A percentile compares a stretch with the other conserved stretches of the same genome.
Evolutionary conservation across 768 basidiomycete species (phyloP).

Genomic region (Obba rivulosa): DNA sequence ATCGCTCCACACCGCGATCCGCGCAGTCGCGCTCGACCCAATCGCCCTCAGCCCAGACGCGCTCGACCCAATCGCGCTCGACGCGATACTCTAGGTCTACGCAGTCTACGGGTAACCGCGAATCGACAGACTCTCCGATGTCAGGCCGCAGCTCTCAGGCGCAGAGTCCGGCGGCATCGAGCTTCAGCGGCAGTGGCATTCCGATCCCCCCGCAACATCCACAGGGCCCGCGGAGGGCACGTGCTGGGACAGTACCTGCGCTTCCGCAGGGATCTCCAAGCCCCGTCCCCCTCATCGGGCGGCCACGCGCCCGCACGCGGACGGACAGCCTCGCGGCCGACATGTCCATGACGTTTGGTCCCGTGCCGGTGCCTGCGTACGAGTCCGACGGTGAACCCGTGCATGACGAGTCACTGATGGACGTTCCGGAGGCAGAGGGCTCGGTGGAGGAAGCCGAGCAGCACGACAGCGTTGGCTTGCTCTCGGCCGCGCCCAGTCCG

Average conservation of each 20-base stretch:
- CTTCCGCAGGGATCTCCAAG: slow-evolving; percentile 31
- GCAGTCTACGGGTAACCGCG: slow-evolving; percentile 59
- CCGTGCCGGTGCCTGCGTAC: slow-evolving; percentile 17
- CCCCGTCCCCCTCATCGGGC: slow-evolving; percentile 27
- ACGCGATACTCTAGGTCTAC: slow-evolving; percentile 37
- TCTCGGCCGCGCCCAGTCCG: slow-evolving; percentile 44
- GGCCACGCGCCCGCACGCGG: slow-evolving; percentile 19
- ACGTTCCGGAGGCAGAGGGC: slow-evolving; percentile 44
- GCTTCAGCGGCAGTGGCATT: slow-evolving; percentile 26
- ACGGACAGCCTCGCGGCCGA: slow-evolving; percentile 21
- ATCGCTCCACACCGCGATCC: slow-evolving; percentile 30
- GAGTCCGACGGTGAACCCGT: slow-evolving; percentile 24
- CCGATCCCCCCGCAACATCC: slow-evolving; percentile 48
- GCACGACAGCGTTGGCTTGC: slow-evolving; percentile 56
- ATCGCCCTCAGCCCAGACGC: slow-evolving; percentile 18
- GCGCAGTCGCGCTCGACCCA: slow-evolving; percentile 33
- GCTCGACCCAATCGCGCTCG: slow-evolving; percentile 33
- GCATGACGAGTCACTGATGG: slow-evolving; percentile 26
- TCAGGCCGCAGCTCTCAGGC: slow-evolving; percentile 32
- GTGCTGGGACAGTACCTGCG: slow-evolving; percentile 35
- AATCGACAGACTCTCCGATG: slow-evolving; percentile 55
- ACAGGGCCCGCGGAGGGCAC: slow-evolving; percentile 30
- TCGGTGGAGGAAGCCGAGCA: slow-evolving; percentile 56
- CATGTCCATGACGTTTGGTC: slow-evolving; percentile 21
- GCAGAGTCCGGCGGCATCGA: slow-evolving; percentile 16